Evolutionary conservation across 2,329 filamentous ascomycete genomes (phyloP), one percentile per base, ranked within the genome.

Genomic region (Fusarium duplospermum): DNA sequence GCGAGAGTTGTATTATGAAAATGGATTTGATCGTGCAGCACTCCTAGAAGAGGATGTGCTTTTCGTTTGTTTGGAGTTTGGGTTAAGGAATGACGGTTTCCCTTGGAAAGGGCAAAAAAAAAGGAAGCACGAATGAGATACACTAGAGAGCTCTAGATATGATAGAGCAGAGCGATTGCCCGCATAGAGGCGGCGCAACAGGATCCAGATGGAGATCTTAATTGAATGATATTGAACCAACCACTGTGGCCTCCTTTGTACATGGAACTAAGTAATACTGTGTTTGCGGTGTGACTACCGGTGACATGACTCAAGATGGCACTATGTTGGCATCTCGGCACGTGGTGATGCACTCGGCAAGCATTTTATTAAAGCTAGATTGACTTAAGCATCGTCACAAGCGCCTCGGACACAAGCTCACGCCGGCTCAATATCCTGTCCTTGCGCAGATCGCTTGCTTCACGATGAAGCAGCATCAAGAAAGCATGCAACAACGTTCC

Each of bases 61-160:
- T 75, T 72, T 62, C 60, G 29, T 70, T 70, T 72, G 72, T 72
- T 74, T 57, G 72, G 72, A 75, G 72, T 74, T 74, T 63, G 67
- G 72, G 72, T 47, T 40, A 56, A 8, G 62, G 42, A 69, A 59
- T 69, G 50, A 52, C 36, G 64, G 52, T 57, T 64, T 36, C 22
- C 56, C 54, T 27, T 69, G 63, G 50, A 47, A 22, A 59, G 36
- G 50, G 58, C 22, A 29, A 52, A 62, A 33, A 62, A 33, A 74
- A 74, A 64, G 57, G 63, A 63, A 35, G 59, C 42, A n/a, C 64
- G 60, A 64, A 52, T 13, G 47, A 56, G 72, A 75, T 69, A 71
- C 69, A 73, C 35, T 71, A 74, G 56, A 74, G 57, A 59, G 71
- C 71, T 73, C 71, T 72, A 65, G 71, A 73, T 72, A 72, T 45